Percentiles rank a stretch among this genome's conserved stretches.
Conservation (phyloP, 257 asterid genomes). For the Voacanga thouarsii region DNA sequence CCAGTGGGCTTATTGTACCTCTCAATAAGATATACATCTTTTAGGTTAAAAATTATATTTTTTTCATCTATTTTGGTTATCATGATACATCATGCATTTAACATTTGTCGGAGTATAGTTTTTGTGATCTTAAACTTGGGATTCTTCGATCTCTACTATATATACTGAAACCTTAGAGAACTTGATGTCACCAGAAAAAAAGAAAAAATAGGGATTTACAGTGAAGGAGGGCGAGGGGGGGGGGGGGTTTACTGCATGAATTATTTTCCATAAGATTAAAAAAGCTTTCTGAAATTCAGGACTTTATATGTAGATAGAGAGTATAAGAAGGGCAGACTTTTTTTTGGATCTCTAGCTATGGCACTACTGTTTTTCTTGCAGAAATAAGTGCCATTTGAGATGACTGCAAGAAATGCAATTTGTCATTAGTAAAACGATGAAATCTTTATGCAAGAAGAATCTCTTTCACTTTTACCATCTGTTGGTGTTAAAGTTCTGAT, state of each 20-base stretch:
- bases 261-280: too few relatives aligned
- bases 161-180: background rate
- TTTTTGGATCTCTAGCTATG: too few relatives aligned
- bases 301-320: too few relatives aligned
- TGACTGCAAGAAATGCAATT: background rate
- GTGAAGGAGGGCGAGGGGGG: background rate
- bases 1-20: conserved; percentile 40
- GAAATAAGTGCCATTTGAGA: too few relatives aligned
- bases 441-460: background rate
- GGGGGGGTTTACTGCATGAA: background rate
- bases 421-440: background rate
- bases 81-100: conserved; percentile 27
- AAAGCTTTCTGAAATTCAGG: too few relatives aligned
- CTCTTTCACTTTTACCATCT: background rate
- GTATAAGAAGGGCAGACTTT: too few relatives aligned
- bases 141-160: conserved; percentile 8
- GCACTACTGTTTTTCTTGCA: background rate
- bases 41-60: conserved; percentile 10
- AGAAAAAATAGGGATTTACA: background rate
- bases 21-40: conserved; percentile 31
- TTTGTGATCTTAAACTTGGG: background rate
- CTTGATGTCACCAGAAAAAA: background rate
- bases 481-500: background rate
- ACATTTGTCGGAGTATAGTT: conserved; percentile 26
- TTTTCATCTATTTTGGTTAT: conserved; percentile 30